Evolutionary conservation across 345 rosid species (phyloP).

Genomic region (Sisymbrium altissimum): DNA sequence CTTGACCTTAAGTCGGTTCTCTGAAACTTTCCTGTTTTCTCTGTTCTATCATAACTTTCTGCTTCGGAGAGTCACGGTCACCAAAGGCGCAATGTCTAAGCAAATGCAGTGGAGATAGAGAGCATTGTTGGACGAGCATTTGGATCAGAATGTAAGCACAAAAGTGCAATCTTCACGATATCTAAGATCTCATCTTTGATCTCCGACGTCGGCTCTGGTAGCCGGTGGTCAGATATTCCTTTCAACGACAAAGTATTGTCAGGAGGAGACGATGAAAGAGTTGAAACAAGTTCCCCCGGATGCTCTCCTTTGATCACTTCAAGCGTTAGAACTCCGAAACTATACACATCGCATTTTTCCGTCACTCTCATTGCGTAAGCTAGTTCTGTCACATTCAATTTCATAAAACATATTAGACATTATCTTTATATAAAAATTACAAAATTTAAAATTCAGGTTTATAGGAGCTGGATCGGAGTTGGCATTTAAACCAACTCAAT

Average conservation of each 20-base stretch:
- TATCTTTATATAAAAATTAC: background rate
- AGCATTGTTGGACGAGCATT: conserved; percentile 36
- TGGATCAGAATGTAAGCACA: conserved; percentile 34
- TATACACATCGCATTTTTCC: conserved; percentile 43
- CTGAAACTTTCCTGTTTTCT: too few relatives aligned
- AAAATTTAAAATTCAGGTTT: background rate
- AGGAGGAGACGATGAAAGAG: background rate
- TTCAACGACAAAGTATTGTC: background rate
- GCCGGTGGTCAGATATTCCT: conserved; percentile 3
- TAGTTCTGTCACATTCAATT: conserved; percentile 35
- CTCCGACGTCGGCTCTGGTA: conserved; percentile 9
- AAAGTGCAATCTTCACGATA: conserved; percentile 15
- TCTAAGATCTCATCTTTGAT: background rate
- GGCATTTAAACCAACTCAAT: too few relatives aligned
- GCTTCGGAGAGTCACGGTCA: too few relatives aligned
- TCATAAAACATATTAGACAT: background rate
- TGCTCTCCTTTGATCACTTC: conserved; percentile 41
- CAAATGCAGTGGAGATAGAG: conserved; percentile 28
- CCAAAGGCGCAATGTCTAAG: background rate
- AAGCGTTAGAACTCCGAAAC: conserved; percentile 42
- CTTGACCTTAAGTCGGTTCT: too few relatives aligned
- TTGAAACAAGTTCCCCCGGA: conserved; percentile 35
- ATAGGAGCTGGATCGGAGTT: too few relatives aligned
- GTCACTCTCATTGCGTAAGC: conserved; percentile 40
- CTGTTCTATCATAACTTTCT: conserved; percentile 5